Conservation (phyloP, 129 eudicot species). For the sunflower (Helianthus annuus) region DNA sequence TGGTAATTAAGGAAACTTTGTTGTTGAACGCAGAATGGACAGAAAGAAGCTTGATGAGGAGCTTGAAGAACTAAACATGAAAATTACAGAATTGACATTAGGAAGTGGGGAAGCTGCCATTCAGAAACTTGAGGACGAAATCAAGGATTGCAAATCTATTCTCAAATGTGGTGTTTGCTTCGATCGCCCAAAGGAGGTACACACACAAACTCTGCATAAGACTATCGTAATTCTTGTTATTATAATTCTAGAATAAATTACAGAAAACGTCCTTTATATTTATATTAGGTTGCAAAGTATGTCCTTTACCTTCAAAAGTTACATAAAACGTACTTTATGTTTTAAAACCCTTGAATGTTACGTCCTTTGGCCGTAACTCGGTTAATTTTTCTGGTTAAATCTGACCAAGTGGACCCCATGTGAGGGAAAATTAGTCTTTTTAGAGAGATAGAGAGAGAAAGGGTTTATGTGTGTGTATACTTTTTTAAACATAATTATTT, state of each 20-base stretch:
- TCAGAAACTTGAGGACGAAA: conserved; percentile 91
- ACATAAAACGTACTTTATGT: no score
- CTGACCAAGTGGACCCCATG: no score
- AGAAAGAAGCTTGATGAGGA: conserved; percentile 87
- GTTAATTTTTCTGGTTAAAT: no score
- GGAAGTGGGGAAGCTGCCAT: conserved; percentile 92
- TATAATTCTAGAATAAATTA: not conserved
- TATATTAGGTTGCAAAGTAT: no score
- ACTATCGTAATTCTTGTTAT: not conserved
- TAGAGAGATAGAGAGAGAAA: no score
- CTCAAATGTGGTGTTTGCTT: conserved; percentile 96
- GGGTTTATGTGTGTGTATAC: no score
- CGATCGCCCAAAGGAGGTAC: conserved; percentile 97
- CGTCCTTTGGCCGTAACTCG: no score
- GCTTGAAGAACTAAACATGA: conserved; percentile 56
- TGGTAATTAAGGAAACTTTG: not conserved
- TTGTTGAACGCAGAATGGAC: conserved; percentile 49
- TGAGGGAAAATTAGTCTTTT: no score
- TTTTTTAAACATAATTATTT: no score
- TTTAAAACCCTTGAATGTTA: no score
- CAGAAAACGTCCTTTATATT: no score
- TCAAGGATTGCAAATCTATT: conserved; percentile 85
- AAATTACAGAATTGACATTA: conserved; percentile 64
- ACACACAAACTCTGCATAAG: not conserved
- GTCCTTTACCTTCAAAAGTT: no score